phyloP scores from a whole-genome alignment of 768 basidiomycete species.

The Botryobasidium botryosum region DNA sequence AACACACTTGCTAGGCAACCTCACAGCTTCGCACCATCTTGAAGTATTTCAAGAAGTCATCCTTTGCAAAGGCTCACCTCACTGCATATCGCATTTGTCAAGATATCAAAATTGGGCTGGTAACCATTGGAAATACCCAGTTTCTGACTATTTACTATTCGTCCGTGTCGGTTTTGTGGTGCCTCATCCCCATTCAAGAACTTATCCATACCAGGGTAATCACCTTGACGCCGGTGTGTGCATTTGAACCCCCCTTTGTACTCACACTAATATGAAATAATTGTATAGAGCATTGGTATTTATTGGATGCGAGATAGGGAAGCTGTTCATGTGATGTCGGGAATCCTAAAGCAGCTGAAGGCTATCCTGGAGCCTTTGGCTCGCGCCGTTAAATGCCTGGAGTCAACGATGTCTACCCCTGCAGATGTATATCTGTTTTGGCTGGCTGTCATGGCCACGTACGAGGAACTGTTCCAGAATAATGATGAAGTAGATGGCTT shows the following conservation, averaged over 20 bases:
- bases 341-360: constrained; percentile 1
- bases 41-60: constrained; percentile 8
- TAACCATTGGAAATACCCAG: constrained; percentile 15
- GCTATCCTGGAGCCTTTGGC: constrained; percentile 15
- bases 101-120: constrained; percentile 7
- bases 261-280: neutral
- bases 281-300: constrained; percentile 3
- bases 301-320: neutral
- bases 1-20: constrained; percentile 2
- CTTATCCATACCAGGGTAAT: neutral
- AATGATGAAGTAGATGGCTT: neutral
- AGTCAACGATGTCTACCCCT: constrained; percentile 16
- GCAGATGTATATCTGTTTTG: constrained; percentile 24
- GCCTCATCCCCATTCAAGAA: constrained; percentile 13
- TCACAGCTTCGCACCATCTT: constrained; percentile 5
- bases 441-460: constrained; percentile 19
- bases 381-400: constrained; percentile 20
- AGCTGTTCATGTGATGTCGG: neutral
- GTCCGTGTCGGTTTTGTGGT: constrained; percentile 7
- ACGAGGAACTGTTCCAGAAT: constrained; percentile 11
- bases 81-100: constrained; percentile 6
- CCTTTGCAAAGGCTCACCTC: constrained; percentile 10
- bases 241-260: neutral
- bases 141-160: constrained; percentile 16
- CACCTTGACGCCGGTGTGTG: neutral